These are phyloP conservation scores for Penicillium sp. DNA, from an alignment of 2,329 filamentous ascomycete species.

Conservation along the genomic window DNA sequence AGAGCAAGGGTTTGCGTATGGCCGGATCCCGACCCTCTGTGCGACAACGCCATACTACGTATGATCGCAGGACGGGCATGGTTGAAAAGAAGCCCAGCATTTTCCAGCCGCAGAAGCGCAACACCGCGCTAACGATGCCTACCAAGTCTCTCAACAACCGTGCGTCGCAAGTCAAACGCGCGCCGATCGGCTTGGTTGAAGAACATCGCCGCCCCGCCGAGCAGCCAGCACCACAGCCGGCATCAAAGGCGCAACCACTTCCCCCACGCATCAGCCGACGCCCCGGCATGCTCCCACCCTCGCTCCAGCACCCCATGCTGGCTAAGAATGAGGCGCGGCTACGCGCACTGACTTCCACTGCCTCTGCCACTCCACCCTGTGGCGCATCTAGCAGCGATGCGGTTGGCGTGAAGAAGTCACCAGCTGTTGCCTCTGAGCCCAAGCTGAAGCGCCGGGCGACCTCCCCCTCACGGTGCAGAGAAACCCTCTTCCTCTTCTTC, in stretches of 20 bases:
- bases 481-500: neutral
- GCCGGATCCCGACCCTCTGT: slow-evolving; percentile 32
- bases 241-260: slow-evolving; percentile 8
- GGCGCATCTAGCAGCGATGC: neutral
- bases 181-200: slow-evolving; percentile 45
- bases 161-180: slow-evolving; percentile 40
- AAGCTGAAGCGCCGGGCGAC: slow-evolving; percentile 15
- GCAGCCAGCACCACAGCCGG: slow-evolving; percentile 12
- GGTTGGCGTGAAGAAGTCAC: neutral
- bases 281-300: neutral
- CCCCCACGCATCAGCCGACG: slow-evolving; percentile 6
- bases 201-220: slow-evolving; percentile 36
- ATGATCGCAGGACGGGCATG: slow-evolving; percentile 36
- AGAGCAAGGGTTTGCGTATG: slow-evolving; percentile 24
- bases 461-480: slow-evolving; percentile 1
- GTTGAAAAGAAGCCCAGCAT: slow-evolving; percentile 37
- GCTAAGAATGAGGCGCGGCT: slow-evolving; percentile 20
- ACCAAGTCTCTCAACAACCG: slow-evolving; percentile 44
- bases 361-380: neutral
- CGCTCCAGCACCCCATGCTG: slow-evolving; percentile 8
- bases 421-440: neutral
- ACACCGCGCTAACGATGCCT: slow-evolving; percentile 38
- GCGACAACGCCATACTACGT: slow-evolving; percentile 33
- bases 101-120: slow-evolving; percentile 39
- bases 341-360: slow-evolving; percentile 26